phyloP scores from a whole-genome alignment of 768 basidiomycete species.

The Pholiota conissans region DNA sequence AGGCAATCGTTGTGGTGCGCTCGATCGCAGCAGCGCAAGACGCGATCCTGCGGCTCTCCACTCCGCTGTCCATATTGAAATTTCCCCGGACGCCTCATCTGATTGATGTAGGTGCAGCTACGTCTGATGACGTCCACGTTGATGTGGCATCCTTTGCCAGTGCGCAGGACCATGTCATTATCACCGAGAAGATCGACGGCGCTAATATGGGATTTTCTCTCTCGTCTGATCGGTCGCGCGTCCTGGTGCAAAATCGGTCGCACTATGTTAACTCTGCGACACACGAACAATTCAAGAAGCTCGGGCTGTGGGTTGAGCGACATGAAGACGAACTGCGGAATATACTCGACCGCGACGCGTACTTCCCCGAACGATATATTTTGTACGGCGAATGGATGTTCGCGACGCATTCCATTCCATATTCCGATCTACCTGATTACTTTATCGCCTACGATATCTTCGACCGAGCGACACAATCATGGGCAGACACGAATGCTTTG shows the following conservation, averaged over 20 bases:
- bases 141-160: slow-evolving; percentile 20
- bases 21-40: slow-evolving; percentile 54
- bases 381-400: slow-evolving; percentile 67
- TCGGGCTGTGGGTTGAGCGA: slow-evolving; percentile 53
- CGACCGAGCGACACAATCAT: slow-evolving; percentile 46
- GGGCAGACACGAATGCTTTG: slow-evolving; percentile 37
- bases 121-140: slow-evolving; percentile 50
- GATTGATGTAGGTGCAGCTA: slow-evolving; percentile 56
- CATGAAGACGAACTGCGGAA: slow-evolving; percentile 43
- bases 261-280: slow-evolving; percentile 55
- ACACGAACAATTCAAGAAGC: slow-evolving; percentile 63
- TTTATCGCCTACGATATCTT: slow-evolving; percentile 64
- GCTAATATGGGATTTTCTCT: slow-evolving; percentile 69
- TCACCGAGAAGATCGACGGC: slow-evolving; percentile 68
- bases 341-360: slow-evolving; percentile 47
- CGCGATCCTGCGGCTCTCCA: slow-evolving; percentile 43
- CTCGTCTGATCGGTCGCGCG: slow-evolving; percentile 40
- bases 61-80: slow-evolving; percentile 45
- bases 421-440: slow-evolving; percentile 50
- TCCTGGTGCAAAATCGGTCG: slow-evolving; percentile 62
- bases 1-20: slow-evolving; percentile 44
- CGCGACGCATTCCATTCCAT: slow-evolving; percentile 61
- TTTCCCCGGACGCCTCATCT: slow-evolving; percentile 65
- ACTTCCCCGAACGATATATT: slow-evolving; percentile 57
- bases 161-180: slow-evolving; percentile 35